Conservation (phyloP, 805 yeast genomes). For the Starmerella sp. region DNA sequence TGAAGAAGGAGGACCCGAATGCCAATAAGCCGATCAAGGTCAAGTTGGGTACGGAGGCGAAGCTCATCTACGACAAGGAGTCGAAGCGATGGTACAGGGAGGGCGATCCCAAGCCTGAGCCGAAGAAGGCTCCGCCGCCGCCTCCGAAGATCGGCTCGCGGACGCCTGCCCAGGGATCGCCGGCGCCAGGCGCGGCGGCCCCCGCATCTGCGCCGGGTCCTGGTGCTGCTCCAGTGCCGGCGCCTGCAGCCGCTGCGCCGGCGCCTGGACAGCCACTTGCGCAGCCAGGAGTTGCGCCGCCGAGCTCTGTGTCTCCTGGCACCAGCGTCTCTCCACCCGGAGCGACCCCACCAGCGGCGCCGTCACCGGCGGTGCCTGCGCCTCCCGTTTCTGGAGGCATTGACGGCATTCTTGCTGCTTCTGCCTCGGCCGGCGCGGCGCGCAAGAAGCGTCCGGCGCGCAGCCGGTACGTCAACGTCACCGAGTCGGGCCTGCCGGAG, state of each 20-base stretch:
- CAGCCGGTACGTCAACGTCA: slow-evolving; percentile 30
- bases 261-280: slow-evolving; percentile 18
- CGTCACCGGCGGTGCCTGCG: not conserved
- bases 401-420: slow-evolving; percentile 35
- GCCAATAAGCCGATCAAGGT: slow-evolving; percentile 71
- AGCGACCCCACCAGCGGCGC: slow-evolving; percentile 7
- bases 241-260: slow-evolving; percentile 17
- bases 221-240: slow-evolving; percentile 12
- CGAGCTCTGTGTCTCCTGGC: too few relatives aligned
- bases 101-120: slow-evolving; percentile 37
- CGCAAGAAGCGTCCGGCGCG: slow-evolving; percentile 13
- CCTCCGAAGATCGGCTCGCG: slow-evolving; percentile 32
- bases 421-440: slow-evolving; percentile 6
- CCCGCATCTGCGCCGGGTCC: slow-evolving; percentile 5
- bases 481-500: slow-evolving; percentile 29
- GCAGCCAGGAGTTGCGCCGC: not conserved
- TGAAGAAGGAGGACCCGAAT: slow-evolving; percentile 39
- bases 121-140: slow-evolving; percentile 57
- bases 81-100: slow-evolving; percentile 78
- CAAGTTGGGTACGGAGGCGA: slow-evolving; percentile 53
- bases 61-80: slow-evolving; percentile 70
- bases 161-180: slow-evolving; percentile 8
- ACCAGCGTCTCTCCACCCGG: too few relatives aligned
- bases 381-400: slow-evolving; percentile 30
- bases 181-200: slow-evolving; percentile 7